phyloP scores from a whole-genome alignment of 257 asterid genomes.

The Sherardia arvensis region DNA sequence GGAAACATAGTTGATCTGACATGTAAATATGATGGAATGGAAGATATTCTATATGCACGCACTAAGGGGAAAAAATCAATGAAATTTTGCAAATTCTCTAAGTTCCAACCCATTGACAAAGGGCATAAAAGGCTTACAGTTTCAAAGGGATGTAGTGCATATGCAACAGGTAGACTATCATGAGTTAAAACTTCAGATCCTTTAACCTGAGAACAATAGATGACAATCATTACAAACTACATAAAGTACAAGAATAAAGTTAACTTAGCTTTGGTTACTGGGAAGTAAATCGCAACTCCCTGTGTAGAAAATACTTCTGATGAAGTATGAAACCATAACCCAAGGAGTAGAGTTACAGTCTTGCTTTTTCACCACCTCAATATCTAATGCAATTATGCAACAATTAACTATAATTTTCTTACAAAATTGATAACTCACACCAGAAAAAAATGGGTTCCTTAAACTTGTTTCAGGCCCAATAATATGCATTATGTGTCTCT shows the following conservation, averaged over 20 bases:
- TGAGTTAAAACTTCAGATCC: conserved; percentile 68
- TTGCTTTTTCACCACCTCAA: neutral
- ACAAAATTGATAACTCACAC: neutral
- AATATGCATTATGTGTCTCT: neutral
- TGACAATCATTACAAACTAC: neutral
- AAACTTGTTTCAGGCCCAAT: conserved; percentile 1
- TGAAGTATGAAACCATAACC: neutral
- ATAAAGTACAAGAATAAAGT: neutral
- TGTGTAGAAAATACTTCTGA: neutral
- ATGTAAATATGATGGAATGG: conserved; percentile 9
- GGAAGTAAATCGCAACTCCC: neutral
- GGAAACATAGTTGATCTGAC: conserved; percentile 85
- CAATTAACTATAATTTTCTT: neutral
- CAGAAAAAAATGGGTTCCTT: neutral
- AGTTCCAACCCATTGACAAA: neutral
- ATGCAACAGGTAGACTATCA: conserved; percentile 69
- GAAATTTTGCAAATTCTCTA: neutral
- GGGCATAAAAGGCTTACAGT: conserved; percentile 45
- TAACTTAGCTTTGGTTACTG: neutral
- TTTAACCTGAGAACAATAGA: conserved; percentile 45
- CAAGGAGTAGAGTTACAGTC: neutral
- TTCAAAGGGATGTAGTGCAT: conserved; percentile 69
- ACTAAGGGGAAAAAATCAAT: neutral
- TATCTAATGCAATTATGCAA: neutral
- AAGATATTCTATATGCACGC: neutral